Conservation (phyloP, 73 alveolate genomes). For the Tetrahymena thermophila region DNA sequence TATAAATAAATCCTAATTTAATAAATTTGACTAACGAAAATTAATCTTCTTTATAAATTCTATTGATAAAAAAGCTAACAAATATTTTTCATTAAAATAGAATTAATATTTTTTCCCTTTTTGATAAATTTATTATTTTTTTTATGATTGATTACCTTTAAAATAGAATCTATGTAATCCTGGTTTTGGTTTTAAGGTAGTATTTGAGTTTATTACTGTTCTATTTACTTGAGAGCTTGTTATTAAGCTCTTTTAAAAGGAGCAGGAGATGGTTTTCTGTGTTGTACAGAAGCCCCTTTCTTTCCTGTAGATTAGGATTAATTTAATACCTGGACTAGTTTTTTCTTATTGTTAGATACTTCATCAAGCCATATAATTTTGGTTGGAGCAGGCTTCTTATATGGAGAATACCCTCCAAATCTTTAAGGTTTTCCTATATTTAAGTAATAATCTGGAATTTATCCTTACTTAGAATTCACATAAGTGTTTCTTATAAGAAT, state of each 20-base stretch:
- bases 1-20: not conserved
- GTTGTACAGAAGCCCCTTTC: not conserved
- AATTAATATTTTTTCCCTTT: not conserved
- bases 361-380: not conserved
- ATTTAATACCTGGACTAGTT: not conserved
- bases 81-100: not conserved
- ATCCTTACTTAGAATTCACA: conserved; percentile 54
- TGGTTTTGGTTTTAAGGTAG: not conserved
- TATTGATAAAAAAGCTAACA: no score
- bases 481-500: conserved; percentile 52
- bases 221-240: not conserved
- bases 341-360: not conserved
- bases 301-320: not conserved
- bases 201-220: not conserved
- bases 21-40: not conserved
- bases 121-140: not conserved
- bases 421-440: conserved; percentile 10
- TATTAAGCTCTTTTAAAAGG: not conserved
- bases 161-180: not conserved
- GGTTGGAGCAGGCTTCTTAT: not conserved
- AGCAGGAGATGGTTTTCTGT: not conserved
- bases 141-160: not conserved
- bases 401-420: not conserved
- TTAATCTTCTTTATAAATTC: not conserved
- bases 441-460: conserved; percentile 42